Evolutionary conservation across 345 rosid species (phyloP).

Genomic region (Ceriops zippeliana): DNA sequence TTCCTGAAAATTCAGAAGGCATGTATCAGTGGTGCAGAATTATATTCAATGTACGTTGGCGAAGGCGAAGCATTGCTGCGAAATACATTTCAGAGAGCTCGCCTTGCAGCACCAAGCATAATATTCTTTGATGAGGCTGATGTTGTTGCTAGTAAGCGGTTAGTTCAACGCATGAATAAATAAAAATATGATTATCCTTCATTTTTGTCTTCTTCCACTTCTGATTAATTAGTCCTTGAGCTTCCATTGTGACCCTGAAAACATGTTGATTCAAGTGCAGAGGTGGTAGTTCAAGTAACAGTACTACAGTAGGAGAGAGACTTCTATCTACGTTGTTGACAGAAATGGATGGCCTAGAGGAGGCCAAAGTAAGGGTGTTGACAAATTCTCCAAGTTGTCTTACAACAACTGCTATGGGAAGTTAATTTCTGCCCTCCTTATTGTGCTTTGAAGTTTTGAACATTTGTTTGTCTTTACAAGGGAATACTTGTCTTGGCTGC

Average conservation of each 20-base stretch:
- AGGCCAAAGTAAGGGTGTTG: slow-evolving; percentile 57
- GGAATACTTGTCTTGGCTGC: slow-evolving; percentile 92
- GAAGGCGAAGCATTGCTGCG: slow-evolving; percentile 95
- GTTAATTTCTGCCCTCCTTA: not conserved
- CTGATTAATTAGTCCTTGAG: not conserved
- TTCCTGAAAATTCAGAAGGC: slow-evolving; percentile 8
- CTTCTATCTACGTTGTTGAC: slow-evolving; percentile 85
- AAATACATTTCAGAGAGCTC: slow-evolving; percentile 81
- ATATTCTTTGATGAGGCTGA: slow-evolving; percentile 95
- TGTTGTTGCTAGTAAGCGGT: slow-evolving; percentile 84
- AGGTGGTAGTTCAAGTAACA: slow-evolving; percentile 66
- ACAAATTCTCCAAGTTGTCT: not conserved
- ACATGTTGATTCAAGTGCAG: slow-evolving; percentile 34
- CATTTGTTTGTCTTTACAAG: slow-evolving; percentile 31
- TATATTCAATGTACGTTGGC: slow-evolving; percentile 95
- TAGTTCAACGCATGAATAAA: slow-evolving; percentile 5
- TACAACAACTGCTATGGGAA: not conserved
- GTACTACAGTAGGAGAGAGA: slow-evolving; percentile 75
- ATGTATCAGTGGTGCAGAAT: slow-evolving; percentile 76
- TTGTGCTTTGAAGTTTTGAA: not conserved
- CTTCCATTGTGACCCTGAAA: not conserved
- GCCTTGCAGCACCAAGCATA: slow-evolving; percentile 91
- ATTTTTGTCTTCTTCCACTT: not conserved
- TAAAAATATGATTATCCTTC: not conserved
- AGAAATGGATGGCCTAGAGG: slow-evolving; percentile 97